These are phyloP conservation scores for Nelumbo lutea DNA, from an alignment of 164 flowering plant genomes.

Conservation along the genomic window DNA sequence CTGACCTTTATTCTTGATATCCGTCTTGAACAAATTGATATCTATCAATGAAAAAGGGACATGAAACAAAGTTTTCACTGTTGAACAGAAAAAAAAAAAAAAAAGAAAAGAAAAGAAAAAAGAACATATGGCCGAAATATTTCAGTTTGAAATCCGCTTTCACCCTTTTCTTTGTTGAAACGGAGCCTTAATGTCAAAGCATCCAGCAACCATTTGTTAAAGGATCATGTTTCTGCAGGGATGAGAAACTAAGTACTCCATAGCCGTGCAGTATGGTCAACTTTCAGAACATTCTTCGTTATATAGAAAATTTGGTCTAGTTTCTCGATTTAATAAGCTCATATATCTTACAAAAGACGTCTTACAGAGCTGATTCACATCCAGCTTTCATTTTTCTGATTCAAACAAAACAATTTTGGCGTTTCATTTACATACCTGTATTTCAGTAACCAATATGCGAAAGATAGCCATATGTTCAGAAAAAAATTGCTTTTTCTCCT, in stretches of 20 bases:
- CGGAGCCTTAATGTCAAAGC: too few species aligned
- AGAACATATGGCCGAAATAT: too few species aligned
- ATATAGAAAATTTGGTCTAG: neutral
- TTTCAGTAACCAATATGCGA: neutral
- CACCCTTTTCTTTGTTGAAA: too few species aligned
- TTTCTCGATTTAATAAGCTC: neutral
- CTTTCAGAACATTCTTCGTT: neutral
- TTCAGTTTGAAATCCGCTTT: too few species aligned
- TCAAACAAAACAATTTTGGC: neutral
- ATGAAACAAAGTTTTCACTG: too few species aligned
- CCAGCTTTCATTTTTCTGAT: neutral
- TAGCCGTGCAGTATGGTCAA: neutral
- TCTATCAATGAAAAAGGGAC: too few species aligned
- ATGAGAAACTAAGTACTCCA: neutral
- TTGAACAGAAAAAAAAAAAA: too few species aligned
- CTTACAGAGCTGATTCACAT: neutral
- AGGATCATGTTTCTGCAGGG: neutral
- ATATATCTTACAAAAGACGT: constrained; percentile 3
- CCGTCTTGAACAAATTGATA: too few species aligned
- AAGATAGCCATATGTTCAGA: constrained; percentile 4
- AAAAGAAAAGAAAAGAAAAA: too few species aligned
- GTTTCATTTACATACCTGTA: neutral
- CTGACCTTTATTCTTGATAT: too few species aligned
- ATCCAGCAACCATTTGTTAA: too few species aligned
- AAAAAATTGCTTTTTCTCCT: constrained; percentile 4